Percentiles rank a stretch among this genome's conserved stretches.
Conservation (phyloP, 1,139 yeast genomes). For the Komagataea norvegica region DNA sequence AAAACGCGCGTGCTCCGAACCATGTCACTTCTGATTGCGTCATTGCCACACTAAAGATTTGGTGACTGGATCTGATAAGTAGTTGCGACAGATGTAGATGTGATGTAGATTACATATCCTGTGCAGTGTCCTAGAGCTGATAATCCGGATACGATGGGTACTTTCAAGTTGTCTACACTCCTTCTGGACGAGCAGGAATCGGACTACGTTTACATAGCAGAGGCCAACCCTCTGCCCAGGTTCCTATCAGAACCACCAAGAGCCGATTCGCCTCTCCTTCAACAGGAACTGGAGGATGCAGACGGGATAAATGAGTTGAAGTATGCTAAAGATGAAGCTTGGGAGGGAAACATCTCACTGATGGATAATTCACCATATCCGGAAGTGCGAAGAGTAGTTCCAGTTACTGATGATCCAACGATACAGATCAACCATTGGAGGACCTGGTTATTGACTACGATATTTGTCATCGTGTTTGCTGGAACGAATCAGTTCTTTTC, state of each 20-base stretch:
- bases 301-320: conserved; percentile 9
- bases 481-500: conserved; percentile 50
- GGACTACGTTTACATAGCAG: neutral
- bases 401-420: conserved; percentile 42
- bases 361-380: conserved; percentile 49
- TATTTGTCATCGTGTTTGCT: conserved; percentile 46
- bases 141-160: neutral
- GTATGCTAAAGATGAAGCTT: conserved; percentile 24
- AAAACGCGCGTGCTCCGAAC: too few species aligned
- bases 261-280: conserved; percentile 7
- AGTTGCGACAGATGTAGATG: too few species aligned
- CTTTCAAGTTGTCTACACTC: conserved; percentile 2
- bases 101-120: too few species aligned
- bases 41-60: too few species aligned
- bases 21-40: too few species aligned
- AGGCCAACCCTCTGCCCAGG: neutral
- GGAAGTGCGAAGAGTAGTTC: conserved; percentile 52
- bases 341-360: conserved; percentile 27
- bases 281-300: neutral
- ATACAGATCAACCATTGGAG: conserved; percentile 46
- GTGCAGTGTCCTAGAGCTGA: too few species aligned
- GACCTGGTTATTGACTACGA: conserved; percentile 44
- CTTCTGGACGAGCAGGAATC: neutral
- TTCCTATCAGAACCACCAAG: conserved; percentile 1
- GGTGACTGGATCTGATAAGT: too few species aligned